phyloP scores from a whole-genome alignment of 345 rosid species.

The Dovyalis caffra region DNA sequence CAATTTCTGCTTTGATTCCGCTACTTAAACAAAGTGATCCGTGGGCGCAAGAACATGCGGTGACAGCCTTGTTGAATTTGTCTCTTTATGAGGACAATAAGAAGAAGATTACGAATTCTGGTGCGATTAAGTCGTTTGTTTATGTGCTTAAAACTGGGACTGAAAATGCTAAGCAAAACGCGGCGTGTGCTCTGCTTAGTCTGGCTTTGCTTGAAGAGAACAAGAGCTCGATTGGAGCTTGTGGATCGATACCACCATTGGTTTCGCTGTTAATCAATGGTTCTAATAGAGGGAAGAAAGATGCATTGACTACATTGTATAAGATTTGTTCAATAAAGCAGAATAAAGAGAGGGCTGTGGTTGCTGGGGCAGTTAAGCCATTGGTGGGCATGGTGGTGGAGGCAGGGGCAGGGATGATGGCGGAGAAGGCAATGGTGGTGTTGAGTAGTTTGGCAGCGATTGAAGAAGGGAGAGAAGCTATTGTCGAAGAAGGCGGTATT shows the following conservation, averaged over 20 bases:
- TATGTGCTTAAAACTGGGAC: conserved; percentile 91
- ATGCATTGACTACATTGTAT: conserved; percentile 85
- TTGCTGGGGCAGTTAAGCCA: conserved; percentile 89
- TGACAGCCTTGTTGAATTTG: conserved; percentile 82
- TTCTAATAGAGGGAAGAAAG: conserved; percentile 83
- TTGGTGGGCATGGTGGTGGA: conserved; percentile 71
- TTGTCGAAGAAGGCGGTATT: conserved; percentile 88
- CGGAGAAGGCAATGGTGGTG: conserved; percentile 96
- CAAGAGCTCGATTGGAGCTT: conserved; percentile 77
- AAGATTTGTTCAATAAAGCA: conserved; percentile 74
- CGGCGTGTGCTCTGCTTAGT: conserved; percentile 87
- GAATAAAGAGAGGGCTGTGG: conserved; percentile 90
- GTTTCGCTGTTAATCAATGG: conserved; percentile 79
- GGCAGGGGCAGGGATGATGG: conserved; percentile 80
- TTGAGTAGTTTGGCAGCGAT: conserved; percentile 73
- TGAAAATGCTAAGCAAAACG: conserved; percentile 92
- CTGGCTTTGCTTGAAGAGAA: conserved; percentile 81
- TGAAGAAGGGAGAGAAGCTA: conserved; percentile 68
- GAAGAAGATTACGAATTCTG: conserved; percentile 52
- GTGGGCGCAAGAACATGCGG: conserved; percentile 93
- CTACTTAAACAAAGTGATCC: conserved; percentile 84
- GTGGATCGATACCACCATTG: conserved; percentile 92
- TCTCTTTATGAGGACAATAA: conserved; percentile 77
- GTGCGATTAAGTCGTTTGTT: conserved; percentile 80
- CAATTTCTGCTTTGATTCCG: conserved; percentile 75